phyloP scores from a whole-genome alignment of 257 asterid genomes.

The Solanum chilense region DNA sequence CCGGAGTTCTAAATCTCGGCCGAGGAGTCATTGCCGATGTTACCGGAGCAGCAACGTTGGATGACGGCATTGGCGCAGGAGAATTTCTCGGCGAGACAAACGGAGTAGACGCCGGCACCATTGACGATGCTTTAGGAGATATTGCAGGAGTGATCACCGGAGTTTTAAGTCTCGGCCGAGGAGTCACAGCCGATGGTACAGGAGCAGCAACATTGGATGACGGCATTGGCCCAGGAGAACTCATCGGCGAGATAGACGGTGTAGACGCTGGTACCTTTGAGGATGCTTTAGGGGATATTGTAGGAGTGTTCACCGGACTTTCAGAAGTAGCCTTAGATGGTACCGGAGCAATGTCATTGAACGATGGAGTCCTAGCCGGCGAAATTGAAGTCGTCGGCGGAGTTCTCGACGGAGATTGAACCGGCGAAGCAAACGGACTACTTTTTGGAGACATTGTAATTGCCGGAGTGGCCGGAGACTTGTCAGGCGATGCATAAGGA shows the following conservation, averaged over 20 bases:
- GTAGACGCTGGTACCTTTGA: not conserved
- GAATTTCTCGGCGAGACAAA: not conserved
- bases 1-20: slow-evolving; percentile 13
- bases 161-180: slow-evolving; percentile 9
- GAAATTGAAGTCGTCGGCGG: slow-evolving; percentile 10
- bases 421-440: slow-evolving; percentile 29
- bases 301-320: not conserved
- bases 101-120: no score
- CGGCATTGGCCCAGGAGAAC: slow-evolving; percentile 22
- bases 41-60: slow-evolving; percentile 23
- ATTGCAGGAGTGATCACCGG: slow-evolving; percentile 1
- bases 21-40: slow-evolving; percentile 31
- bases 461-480: slow-evolving; percentile 29
- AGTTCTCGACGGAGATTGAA: slow-evolving; percentile 20
- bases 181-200: slow-evolving; percentile 28
- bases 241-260: not conserved
- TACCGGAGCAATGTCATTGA: slow-evolving; percentile 34
- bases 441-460: slow-evolving; percentile 13
- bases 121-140: no score
- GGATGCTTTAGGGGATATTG: not conserved
- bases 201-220: slow-evolving; percentile 25
- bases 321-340: not conserved
- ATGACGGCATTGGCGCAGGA: slow-evolving; percentile 22
- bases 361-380: slow-evolving; percentile 16
- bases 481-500: slow-evolving; percentile 26